Conservation (phyloP, 345 rosid genomes). For the Linum tenue region DNA sequence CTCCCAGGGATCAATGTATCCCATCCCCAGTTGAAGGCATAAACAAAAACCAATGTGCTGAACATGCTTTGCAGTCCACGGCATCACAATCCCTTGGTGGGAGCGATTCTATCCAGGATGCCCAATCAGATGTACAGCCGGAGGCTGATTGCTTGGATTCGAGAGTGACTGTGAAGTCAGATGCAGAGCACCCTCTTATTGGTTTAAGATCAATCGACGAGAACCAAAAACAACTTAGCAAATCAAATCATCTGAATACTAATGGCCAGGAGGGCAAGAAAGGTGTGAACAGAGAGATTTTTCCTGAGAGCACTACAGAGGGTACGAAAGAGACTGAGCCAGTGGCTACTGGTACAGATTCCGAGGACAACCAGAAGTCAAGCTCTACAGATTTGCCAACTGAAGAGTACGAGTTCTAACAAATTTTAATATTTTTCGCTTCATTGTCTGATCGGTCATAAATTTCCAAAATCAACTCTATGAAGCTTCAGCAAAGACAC, state of each 20-base stretch:
- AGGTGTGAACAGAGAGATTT: constrained; percentile 21
- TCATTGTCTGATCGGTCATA: not conserved
- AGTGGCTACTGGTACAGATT: constrained; percentile 12
- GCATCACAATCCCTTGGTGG: constrained; percentile 13
- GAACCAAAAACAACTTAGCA: constrained; percentile 13
- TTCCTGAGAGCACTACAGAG: constrained; percentile 18
- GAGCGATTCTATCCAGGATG: constrained; percentile 15
- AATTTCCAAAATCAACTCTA: not conserved
- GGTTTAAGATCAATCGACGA: constrained; percentile 18
- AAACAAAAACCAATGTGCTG: constrained; percentile 12
- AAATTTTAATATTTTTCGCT: not conserved
- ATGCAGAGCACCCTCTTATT: constrained; percentile 16
- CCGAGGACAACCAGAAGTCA: constrained; percentile 19
- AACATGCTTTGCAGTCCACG: constrained; percentile 9
- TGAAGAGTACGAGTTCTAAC: constrained; percentile 32
- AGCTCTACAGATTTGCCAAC: constrained; percentile 19
- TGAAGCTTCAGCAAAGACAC: not conserved
- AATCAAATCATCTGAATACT: constrained; percentile 15
- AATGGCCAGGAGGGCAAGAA: constrained; percentile 17
- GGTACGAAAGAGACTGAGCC: constrained; percentile 13
- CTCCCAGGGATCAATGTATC: not conserved
- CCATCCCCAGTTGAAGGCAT: not conserved
- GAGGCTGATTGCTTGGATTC: constrained; percentile 16
- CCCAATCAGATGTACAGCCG: constrained; percentile 11
- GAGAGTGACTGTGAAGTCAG: constrained; percentile 16